Evolutionary conservation across 208 protist species (phyloP).

Genomic region (Wallacemonas sp.): DNA sequence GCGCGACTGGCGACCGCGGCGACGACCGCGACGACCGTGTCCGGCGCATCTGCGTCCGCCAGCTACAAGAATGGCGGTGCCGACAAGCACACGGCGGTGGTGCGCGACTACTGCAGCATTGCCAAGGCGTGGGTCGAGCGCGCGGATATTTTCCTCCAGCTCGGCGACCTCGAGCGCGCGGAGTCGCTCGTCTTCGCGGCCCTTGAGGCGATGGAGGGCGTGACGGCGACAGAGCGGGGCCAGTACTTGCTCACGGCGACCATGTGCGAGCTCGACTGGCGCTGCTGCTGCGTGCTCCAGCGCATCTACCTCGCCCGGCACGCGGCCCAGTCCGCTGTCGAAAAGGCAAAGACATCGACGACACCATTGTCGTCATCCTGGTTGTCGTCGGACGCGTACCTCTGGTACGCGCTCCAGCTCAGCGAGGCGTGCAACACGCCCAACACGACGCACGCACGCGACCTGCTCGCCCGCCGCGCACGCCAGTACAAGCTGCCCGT

Average conservation of each 20-base stretch:
- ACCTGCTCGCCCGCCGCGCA: constrained; percentile 35
- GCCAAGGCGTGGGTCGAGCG: constrained; percentile 53
- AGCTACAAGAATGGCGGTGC: neutral
- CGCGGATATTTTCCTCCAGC: constrained; percentile 43
- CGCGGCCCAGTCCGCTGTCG: neutral
- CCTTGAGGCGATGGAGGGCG: constrained; percentile 34
- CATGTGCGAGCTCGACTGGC: constrained; percentile 68
- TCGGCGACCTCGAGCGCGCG: constrained; percentile 22
- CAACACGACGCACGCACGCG: constrained; percentile 44
- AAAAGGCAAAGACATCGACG: too few relatives aligned
- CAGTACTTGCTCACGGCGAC: constrained; percentile 61
- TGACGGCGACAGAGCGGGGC: constrained; percentile 42
- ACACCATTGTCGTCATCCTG: too few relatives aligned
- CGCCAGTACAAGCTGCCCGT: constrained; percentile 19
- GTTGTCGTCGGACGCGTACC: neutral
- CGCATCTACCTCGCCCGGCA: constrained; percentile 30
- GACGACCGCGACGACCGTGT: constrained; percentile 22
- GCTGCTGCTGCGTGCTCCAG: constrained; percentile 42
- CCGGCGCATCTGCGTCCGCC: neutral
- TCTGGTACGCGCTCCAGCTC: constrained; percentile 36
- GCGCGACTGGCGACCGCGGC: neutral
- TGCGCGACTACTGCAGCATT: constrained; percentile 27
- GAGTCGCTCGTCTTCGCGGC: constrained; percentile 36
- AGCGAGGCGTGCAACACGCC: constrained; percentile 50
- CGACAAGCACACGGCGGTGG: neutral